Evolutionary conservation across 164 flowering plant genomes (phyloP).

Genomic region (Vitis riparia): DNA sequence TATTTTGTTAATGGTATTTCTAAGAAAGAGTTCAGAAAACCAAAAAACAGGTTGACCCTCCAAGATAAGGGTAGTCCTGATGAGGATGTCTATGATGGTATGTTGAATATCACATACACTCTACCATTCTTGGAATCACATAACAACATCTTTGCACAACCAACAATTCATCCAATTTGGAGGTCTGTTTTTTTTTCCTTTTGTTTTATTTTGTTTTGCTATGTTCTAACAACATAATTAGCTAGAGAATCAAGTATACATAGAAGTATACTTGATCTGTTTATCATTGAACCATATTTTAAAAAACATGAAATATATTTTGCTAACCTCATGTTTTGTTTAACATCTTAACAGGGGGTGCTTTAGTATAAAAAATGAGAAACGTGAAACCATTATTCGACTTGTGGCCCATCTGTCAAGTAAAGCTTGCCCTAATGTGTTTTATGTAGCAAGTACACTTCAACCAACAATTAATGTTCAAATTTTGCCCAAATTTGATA

Average conservation of each 20-base stretch:
- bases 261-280: too few species aligned
- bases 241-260: background rate
- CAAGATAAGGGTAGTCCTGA: too few species aligned
- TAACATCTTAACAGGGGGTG: constrained; percentile 22
- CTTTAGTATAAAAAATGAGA: constrained; percentile 10
- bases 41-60: too few species aligned
- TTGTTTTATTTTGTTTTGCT: background rate
- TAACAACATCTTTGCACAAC: background rate
- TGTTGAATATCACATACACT: too few species aligned
- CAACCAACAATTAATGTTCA: constrained; percentile 15
- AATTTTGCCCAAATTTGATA: constrained; percentile 18
- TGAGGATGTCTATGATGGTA: background rate
- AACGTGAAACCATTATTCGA: constrained; percentile 7
- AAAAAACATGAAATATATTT: background rate
- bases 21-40: too few species aligned
- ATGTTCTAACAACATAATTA: too few species aligned
- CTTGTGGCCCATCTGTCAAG: constrained; percentile 24
- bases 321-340: background rate
- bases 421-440: constrained; percentile 20
- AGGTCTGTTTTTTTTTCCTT: background rate
- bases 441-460: constrained; percentile 17
- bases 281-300: too few species aligned
- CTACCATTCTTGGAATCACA: background rate
- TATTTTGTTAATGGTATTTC: too few species aligned
- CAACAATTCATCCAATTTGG: constrained; percentile 10